Percentiles rank a stretch among this genome's conserved stretches.
Conservation (phyloP, 2,329 filamentous ascomycete genomes). For the Pestalotiopsis sp. region DNA sequence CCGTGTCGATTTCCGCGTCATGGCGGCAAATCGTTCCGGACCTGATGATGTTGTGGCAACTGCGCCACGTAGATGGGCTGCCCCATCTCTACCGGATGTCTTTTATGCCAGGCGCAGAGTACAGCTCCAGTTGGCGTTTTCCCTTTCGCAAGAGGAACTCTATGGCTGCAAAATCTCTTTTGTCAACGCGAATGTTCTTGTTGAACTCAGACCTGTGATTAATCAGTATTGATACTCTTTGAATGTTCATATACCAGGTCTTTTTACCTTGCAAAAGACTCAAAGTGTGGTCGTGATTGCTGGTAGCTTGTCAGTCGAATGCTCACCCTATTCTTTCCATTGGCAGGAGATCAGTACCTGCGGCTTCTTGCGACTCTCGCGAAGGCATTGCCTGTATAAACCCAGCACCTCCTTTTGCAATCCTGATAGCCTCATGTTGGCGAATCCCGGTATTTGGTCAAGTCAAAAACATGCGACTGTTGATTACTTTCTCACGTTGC, state of each 20-base stretch:
- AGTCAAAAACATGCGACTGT: not conserved
- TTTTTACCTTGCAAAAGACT: constrained; percentile 63
- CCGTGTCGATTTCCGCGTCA: not conserved
- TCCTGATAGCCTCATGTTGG: constrained; percentile 68
- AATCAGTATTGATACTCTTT: not conserved
- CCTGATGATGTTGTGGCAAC: not conserved
- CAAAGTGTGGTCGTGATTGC: constrained; percentile 63
- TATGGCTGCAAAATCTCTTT: constrained; percentile 83
- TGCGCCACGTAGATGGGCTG: not conserved
- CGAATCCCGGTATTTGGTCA: not conserved
- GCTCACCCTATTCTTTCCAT: constrained; percentile 15
- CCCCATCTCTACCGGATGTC: constrained; percentile 58
- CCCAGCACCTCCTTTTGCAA: constrained; percentile 87
- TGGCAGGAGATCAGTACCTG: constrained; percentile 47
- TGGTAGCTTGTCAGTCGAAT: constrained; percentile 31
- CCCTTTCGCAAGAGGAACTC: constrained; percentile 86
- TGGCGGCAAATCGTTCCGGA: not conserved
- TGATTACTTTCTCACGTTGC: not conserved
- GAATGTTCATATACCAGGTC: not conserved
- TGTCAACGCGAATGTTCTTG: constrained; percentile 69
- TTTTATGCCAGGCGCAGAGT: constrained; percentile 78
- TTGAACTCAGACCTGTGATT: constrained; percentile 71
- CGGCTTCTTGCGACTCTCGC: constrained; percentile 81
- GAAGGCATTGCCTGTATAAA: constrained; percentile 84
- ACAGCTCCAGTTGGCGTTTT: constrained; percentile 77